Base-by-base conservation (phyloP, 2,329 filamentous ascomycete genomes). In the Exophiala alcalophila region DNA sequence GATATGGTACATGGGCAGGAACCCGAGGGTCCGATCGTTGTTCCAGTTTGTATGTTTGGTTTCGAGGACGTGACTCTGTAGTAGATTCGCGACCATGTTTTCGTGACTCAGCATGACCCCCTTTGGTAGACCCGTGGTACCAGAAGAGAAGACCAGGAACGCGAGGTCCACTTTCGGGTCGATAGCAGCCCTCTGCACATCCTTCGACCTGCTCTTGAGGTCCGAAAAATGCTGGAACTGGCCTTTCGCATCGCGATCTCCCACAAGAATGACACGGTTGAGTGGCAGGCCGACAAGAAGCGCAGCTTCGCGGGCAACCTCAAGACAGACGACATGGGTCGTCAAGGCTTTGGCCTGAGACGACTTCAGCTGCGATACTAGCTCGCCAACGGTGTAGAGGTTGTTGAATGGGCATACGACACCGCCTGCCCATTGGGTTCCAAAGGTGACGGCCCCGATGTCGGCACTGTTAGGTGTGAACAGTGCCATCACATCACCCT, bases 1-100 rank as follows among this genome's bases (percentile, higher is more conserved):
- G 48, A 94, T 90, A 61, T 95, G 89, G 66, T 88, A 95, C 62
- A 95, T 91, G 0, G 90, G 89, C 10, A 94, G 65, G 43, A 94
- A 83, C 1, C 84, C 86, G 5, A 95, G 63, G 15, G 90, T 69
- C 43, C 76, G 78, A 59, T 95, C 89, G 0, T 16, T 61, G 78
- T 75, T 44, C 60, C 1, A 77, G 74, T 5, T 80, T 78, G 26
- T 74, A 68, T 61, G 77, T 76, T 16, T 65, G 68, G 35, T 69
- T 1, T 66, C 69, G 41, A 87, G 82, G 3, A 73, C 67, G 21
- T 65, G 58, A 18, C 72, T 59, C 64, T 85, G 81, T 18, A 77
- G 53, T 5, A 80, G 60, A 62, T 94, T 94, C 43, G 86, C 69
- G 8, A 94, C 77, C 41, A 95, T 80, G 61, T 96, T 96, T 50